Conservation (phyloP, 1,284 basidiomycete genomes). For the Xanthoconium separans region DNA sequence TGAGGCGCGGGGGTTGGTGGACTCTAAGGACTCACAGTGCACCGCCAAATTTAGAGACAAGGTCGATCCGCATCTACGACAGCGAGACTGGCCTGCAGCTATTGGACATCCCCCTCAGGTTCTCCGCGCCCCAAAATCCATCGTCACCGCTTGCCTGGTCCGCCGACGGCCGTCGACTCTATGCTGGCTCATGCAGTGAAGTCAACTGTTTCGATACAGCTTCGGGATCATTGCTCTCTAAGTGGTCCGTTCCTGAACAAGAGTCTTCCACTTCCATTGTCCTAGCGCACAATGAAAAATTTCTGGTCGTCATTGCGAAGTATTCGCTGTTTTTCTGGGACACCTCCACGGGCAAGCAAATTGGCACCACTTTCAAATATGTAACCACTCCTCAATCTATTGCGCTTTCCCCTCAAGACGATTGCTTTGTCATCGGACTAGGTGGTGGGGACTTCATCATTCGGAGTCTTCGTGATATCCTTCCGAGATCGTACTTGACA, state of each 20-base stretch:
- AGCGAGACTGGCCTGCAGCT: neutral
- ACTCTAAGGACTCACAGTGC: no score
- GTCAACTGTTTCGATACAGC: neutral
- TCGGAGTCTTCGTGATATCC: neutral
- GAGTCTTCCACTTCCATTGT: no score
- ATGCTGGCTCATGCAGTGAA: neutral
- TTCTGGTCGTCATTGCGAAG: no score
- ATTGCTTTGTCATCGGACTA: neutral
- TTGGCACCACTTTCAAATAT: no score
- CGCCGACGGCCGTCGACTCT: neutral
- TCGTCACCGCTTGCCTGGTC: neutral
- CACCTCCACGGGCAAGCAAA: no score
- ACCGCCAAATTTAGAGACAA: neutral
- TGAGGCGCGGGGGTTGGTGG: no score
- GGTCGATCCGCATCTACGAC: neutral
- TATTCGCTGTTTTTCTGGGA: no score
- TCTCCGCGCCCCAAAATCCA: accelerated
- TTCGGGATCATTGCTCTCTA: neutral
- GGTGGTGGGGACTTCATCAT: neutral
- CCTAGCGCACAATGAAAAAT: no score
- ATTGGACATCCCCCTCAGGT: neutral
- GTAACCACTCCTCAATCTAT: no score
- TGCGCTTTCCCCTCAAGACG: neutral
- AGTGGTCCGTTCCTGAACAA: neutral
- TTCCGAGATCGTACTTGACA: neutral